phyloP scores from a whole-genome alignment of 1,284 basidiomycete genomes.

The Boletus smithii region DNA sequence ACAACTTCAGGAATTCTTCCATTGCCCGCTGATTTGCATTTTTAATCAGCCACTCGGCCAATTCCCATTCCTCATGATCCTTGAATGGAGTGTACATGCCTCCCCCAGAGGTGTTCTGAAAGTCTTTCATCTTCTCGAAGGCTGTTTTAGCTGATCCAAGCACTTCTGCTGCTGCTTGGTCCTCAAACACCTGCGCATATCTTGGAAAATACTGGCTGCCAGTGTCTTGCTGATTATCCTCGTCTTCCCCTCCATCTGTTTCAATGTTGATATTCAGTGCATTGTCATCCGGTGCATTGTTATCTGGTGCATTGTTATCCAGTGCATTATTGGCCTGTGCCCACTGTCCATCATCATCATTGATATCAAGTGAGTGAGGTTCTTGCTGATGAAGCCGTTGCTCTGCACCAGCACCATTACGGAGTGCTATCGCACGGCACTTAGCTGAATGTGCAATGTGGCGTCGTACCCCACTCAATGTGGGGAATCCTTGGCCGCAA shows the following conservation, averaged over 20 bases:
- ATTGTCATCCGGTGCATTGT: too few species aligned
- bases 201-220: background rate
- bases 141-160: background rate
- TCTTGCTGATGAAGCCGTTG: too few species aligned
- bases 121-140: background rate
- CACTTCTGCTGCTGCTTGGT: background rate
- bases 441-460: background rate
- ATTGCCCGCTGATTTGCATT: conserved; percentile 1
- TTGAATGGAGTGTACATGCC: background rate
- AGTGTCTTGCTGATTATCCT: too few species aligned
- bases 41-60: conserved; percentile 10
- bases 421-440: background rate
- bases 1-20: conserved; percentile 8
- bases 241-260: too few species aligned
- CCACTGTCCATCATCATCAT: too few species aligned
- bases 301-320: too few species aligned
- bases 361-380: too few species aligned
- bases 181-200: background rate
- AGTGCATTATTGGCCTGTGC: too few species aligned
- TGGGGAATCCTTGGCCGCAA: background rate
- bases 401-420: too few species aligned
- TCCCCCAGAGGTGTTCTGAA: background rate
- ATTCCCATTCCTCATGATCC: conserved; percentile 7
- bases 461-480: background rate
- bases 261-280: too few species aligned